Evolutionary conservation across 2,329 filamentous ascomycete genomes (phyloP).

Genomic region (Lasiodiplodia theobromae): DNA sequence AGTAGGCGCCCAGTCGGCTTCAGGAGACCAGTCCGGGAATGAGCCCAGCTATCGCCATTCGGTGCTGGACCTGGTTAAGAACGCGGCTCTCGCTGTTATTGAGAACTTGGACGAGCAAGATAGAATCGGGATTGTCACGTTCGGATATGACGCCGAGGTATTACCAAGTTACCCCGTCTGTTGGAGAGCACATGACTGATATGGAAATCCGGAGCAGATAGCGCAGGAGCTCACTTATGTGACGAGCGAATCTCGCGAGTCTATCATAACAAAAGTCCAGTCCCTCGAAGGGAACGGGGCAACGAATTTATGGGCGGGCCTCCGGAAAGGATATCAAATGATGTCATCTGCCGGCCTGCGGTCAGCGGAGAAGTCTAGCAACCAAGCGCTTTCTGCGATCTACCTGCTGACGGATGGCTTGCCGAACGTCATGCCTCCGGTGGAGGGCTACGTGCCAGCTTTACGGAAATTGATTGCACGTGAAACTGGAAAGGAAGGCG

Average conservation of each 20-base stretch:
- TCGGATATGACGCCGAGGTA: slow-evolving; percentile 52
- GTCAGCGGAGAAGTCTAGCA: neutral
- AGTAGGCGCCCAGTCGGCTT: slow-evolving; percentile 30
- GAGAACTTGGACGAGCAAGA: slow-evolving; percentile 63
- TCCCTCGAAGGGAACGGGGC: slow-evolving; percentile 46
- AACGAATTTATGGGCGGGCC: slow-evolving; percentile 67
- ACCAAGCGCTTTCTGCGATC: slow-evolving; percentile 41
- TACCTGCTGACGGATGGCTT: slow-evolving; percentile 58
- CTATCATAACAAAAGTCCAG: slow-evolving; percentile 52
- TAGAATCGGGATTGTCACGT: slow-evolving; percentile 65
- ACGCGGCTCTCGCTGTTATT: slow-evolving; percentile 65
- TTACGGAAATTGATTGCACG: slow-evolving; percentile 46
- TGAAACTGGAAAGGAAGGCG: slow-evolving; percentile 31
- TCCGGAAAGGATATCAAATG: slow-evolving; percentile 51
- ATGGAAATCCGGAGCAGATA: neutral
- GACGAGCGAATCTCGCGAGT: slow-evolving; percentile 52
- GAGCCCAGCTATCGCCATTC: slow-evolving; percentile 56
- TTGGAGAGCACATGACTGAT: neutral
- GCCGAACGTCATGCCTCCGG: slow-evolving; percentile 60
- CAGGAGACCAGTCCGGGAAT: slow-evolving; percentile 37
- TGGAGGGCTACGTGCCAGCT: slow-evolving; percentile 62
- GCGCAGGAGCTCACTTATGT: neutral
- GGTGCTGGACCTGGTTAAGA: slow-evolving; percentile 66
- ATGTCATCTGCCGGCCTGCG: neutral
- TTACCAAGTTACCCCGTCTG: neutral